phyloP scores from a whole-genome alignment of 129 eudicot genomes.

The Lonicera japonica region DNA sequence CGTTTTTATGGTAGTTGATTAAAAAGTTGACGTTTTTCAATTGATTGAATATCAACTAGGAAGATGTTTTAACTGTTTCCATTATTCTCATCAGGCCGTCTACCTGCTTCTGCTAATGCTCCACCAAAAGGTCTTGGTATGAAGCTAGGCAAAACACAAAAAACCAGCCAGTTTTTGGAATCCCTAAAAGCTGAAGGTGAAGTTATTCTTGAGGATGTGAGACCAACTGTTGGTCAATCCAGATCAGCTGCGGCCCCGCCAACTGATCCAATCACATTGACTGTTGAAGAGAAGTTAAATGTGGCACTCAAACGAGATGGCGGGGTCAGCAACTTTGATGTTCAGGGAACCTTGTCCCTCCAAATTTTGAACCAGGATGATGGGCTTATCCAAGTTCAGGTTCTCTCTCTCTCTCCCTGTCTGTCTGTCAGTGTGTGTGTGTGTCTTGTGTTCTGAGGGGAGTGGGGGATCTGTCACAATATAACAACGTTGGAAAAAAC shows the following conservation, averaged over 20 bases:
- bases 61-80: not conserved
- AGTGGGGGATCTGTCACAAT: too few species aligned
- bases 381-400: constrained; percentile 97
- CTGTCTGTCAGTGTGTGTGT: constrained; percentile 6
- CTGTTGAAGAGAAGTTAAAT: constrained; percentile 84
- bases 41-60: too few species aligned
- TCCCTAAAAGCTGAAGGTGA: constrained; percentile 98
- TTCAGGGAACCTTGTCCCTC: constrained; percentile 87
- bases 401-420: constrained; percentile 21
- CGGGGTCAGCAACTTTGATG: constrained; percentile 83
- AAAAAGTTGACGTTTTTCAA: too few species aligned
- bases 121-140: constrained; percentile 88
- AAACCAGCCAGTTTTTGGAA: constrained; percentile 80
- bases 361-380: constrained; percentile 88
- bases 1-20: too few species aligned
- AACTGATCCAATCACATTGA: constrained; percentile 85
- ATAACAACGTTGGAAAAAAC: too few species aligned
- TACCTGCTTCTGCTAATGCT: constrained; percentile 75
- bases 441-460: constrained; percentile 1
- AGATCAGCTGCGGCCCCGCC: constrained; percentile 69
- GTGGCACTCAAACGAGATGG: constrained; percentile 88
- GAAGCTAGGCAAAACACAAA: constrained; percentile 86
- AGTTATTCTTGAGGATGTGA: constrained; percentile 81
- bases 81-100: constrained; percentile 48
- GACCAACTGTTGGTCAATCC: constrained; percentile 55